A percentile compares a stretch with the other conserved stretches of the same genome.
Conservation (phyloP, 768 basidiomycete species). For the Pulveroboletus sp. region DNA sequence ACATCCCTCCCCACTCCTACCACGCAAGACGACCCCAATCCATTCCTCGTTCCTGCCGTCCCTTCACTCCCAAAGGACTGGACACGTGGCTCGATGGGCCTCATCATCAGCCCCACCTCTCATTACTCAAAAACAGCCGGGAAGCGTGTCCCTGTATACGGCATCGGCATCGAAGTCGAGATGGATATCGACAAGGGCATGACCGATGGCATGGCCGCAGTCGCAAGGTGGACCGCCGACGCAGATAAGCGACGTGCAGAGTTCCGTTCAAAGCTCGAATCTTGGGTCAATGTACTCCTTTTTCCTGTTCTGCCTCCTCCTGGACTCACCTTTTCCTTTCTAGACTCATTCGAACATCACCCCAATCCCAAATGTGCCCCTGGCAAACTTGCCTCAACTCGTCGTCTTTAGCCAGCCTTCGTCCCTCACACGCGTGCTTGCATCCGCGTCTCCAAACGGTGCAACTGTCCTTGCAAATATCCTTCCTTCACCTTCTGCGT, state of each 20-base stretch:
- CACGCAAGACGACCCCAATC: constrained; percentile 59
- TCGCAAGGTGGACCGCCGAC: constrained; percentile 80
- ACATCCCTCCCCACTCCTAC: constrained; percentile 32
- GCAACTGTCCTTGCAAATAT: constrained; percentile 29
- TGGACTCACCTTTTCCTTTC: constrained; percentile 10
- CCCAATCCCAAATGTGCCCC: constrained; percentile 54
- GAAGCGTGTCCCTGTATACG: constrained; percentile 73
- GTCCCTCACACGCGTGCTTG: constrained; percentile 63
- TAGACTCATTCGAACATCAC: constrained; percentile 48
- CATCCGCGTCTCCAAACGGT: constrained; percentile 69
- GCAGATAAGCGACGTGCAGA: constrained; percentile 55
- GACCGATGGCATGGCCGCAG: constrained; percentile 81
- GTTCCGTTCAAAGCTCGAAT: constrained; percentile 54
- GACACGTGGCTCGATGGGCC: constrained; percentile 76
- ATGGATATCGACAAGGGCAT: constrained; percentile 79
- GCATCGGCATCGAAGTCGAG: constrained; percentile 83
- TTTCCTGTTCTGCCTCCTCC: not conserved
- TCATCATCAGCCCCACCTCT: constrained; percentile 66
- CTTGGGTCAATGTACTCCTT: constrained; percentile 54
- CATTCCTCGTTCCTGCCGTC: constrained; percentile 52
- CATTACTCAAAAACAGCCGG: constrained; percentile 64
- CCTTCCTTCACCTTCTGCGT: constrained; percentile 35
- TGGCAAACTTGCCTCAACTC: constrained; percentile 62
- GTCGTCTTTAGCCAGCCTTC: constrained; percentile 51
- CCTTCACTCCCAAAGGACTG: constrained; percentile 53